phyloP scores from a whole-genome alignment of 1,139 yeast species.

The Keqinozyma sinolaborantium region DNA sequence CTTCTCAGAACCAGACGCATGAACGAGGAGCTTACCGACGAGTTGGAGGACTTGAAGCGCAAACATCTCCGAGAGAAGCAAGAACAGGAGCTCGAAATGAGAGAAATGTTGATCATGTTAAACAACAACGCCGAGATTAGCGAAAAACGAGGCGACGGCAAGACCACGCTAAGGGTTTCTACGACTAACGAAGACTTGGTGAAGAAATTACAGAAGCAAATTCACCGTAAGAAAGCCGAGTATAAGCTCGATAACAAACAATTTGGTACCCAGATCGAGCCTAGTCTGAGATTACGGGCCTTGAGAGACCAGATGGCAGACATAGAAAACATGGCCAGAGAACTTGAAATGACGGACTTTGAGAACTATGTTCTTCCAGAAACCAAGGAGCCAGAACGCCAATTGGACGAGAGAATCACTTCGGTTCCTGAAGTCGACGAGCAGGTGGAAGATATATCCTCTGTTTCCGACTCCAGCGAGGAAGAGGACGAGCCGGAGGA shows the following conservation, averaged over 20 bases:
- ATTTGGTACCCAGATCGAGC: constrained; percentile 63
- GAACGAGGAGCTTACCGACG: constrained; percentile 60
- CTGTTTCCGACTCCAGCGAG: constrained; percentile 5
- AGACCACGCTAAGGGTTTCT: constrained; percentile 34
- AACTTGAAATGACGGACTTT: constrained; percentile 82
- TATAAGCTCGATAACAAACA: constrained; percentile 54
- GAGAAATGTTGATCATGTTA: constrained; percentile 76
- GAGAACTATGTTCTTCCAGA: constrained; percentile 33
- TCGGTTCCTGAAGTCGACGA: constrained; percentile 17
- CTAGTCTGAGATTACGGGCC: constrained; percentile 70
- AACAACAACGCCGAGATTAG: constrained; percentile 29
- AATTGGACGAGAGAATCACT: constrained; percentile 12
- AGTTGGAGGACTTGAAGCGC: constrained; percentile 67
- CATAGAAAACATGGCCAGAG: constrained; percentile 80
- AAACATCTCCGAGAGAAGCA: constrained; percentile 76
- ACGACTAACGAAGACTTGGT: constrained; percentile 45
- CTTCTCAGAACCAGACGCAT: constrained; percentile 64
- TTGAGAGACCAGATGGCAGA: constrained; percentile 84
- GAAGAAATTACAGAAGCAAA: constrained; percentile 52
- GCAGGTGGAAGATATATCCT: constrained; percentile 15
- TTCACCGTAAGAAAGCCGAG: constrained; percentile 61
- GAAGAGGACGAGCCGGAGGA: constrained; percentile 12
- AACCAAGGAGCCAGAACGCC: constrained; percentile 13
- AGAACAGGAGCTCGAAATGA: constrained; percentile 81
- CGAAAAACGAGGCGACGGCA: constrained; percentile 27